Evolutionary conservation across 2,329 filamentous ascomycete genomes (phyloP), one percentile per base, ranked within the genome.

Genomic region (Aspergillus tanneri): DNA sequence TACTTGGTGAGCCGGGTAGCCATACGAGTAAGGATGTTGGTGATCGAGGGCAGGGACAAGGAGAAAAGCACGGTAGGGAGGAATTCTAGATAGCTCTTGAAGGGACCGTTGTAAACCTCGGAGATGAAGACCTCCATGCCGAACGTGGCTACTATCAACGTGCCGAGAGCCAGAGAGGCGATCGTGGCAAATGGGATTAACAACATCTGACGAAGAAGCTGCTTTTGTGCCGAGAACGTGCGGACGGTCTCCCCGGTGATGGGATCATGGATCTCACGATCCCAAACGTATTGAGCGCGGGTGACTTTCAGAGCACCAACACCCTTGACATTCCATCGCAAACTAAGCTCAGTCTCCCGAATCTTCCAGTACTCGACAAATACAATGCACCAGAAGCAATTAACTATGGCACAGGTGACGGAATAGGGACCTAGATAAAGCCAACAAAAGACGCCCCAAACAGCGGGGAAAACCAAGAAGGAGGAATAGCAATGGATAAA

Each of bases 281-380:
- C 90, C 71, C 88, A 88, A 56, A 82, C 72, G 69, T 96, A 97
- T 60, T 92, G 81, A 27, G 82, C 80, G 38, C 90, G 81, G 56
- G 86, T 87, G 35, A 82, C 82, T 62, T 96, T 88, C 44, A 96
- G 89, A 41, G 77, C 80, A 3, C 88, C 91, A 1, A 95, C 90
- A 5, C 88, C 87, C 42, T 87, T 84, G 3, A 96, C 90, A 11
- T 88, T 87, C 92, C 92, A 97, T 59, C 89, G 83, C 12, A 96
- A 83, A 7, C 86, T 85, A 6, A 97, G 77, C 63, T 97, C 91
- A 1, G 85, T 77, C 69, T 97, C 90, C 67, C 95, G 89, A 61
- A 92, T 87, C 73, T 95, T 96, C 92, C 92, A 97, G 70, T 88
- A 96, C 66, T 97, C 92, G 47, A 95, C 87, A 64, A 96, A 96